Conservation (phyloP, 108 stramenopile genomes). For the Fistulifera pelliculosa region DNA sequence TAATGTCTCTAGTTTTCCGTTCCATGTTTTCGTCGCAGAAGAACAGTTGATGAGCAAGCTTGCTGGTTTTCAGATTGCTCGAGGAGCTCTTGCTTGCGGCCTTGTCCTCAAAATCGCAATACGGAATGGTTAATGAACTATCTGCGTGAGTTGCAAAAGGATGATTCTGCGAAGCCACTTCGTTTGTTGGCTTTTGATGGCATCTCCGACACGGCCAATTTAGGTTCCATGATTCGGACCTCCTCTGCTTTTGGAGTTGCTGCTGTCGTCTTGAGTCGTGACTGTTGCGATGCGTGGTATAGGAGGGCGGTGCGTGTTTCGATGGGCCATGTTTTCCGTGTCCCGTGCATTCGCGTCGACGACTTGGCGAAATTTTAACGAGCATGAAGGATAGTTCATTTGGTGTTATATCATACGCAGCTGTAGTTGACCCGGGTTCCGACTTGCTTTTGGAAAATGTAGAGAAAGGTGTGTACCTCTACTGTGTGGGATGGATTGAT, state of each 20-base stretch:
- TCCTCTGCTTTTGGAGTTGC: slow-evolving; percentile 62
- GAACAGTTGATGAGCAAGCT: slow-evolving; percentile 44
- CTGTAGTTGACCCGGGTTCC: slow-evolving; percentile 48
- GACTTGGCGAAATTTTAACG: slow-evolving; percentile 28
- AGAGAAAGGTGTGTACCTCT: slow-evolving; percentile 3
- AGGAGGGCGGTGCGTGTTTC: slow-evolving; percentile 56
- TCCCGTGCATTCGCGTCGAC: slow-evolving; percentile 47
- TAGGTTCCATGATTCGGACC: slow-evolving; percentile 67
- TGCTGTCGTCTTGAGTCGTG: slow-evolving; percentile 57
- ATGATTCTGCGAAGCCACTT: slow-evolving; percentile 3
- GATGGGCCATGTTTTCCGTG: slow-evolving; percentile 65
- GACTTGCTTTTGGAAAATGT: slow-evolving; percentile 18
- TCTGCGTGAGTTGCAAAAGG: slow-evolving; percentile 9
- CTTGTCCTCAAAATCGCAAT: slow-evolving; percentile 31
- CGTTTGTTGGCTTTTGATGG: slow-evolving; percentile 66
- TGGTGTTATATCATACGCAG: slow-evolving; percentile 34
- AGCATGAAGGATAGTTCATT: slow-evolving; percentile 6
- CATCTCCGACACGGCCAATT: slow-evolving; percentile 64
- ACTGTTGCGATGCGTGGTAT: slow-evolving; percentile 75
- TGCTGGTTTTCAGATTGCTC: slow-evolving; percentile 50
- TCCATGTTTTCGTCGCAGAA: slow-evolving; percentile 35
- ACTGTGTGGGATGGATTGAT: no score
- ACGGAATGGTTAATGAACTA: slow-evolving; percentile 41
- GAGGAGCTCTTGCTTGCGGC: slow-evolving; percentile 67
- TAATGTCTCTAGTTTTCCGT: background rate